These are phyloP conservation scores for Thraustotheca clavata DNA, from an alignment of 352 stramenopile genomes.

Conservation along the genomic window DNA sequence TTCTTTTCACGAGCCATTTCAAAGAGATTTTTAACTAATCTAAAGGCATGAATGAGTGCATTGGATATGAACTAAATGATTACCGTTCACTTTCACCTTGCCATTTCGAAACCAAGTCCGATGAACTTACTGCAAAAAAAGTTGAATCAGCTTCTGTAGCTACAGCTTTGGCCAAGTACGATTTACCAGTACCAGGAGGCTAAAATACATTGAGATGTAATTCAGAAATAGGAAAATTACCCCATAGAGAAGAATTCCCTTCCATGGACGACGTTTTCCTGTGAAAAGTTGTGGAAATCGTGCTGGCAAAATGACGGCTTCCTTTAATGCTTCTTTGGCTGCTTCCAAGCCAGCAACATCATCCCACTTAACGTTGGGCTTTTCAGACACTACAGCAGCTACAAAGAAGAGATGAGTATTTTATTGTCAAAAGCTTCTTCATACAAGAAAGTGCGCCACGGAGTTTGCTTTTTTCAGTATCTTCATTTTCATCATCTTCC, in stretches of 20 bases:
- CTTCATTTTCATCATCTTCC: conserved; percentile 89
- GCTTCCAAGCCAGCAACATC: conserved; percentile 96
- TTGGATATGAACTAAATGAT: conserved; percentile 37
- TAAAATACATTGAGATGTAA: conserved; percentile 23
- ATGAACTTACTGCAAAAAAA: conserved; percentile 98
- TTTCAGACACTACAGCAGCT: conserved; percentile 82
- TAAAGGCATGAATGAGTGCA: conserved; percentile 24
- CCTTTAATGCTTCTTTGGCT: conserved; percentile 97
- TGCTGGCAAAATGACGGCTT: conserved; percentile 95
- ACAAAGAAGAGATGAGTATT: background rate
- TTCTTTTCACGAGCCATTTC: conserved; percentile 94
- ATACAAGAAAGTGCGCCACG: conserved; percentile 87
- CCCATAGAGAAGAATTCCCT: conserved; percentile 97
- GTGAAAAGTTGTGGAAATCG: conserved; percentile 97
- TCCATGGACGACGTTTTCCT: conserved; percentile 85
- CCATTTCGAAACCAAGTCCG: conserved; percentile 98
- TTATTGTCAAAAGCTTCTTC: conserved; percentile 17
- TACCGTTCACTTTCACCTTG: conserved; percentile 93
- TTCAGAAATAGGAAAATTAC: conserved; percentile 37
- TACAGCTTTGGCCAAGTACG: conserved; percentile 95
- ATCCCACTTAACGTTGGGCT: conserved; percentile 94
- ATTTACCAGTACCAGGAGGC: conserved; percentile 91
- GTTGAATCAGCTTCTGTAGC: conserved; percentile 97
- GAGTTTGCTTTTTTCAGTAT: conserved; percentile 93
- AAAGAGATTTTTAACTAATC: conserved; percentile 97